Evolutionary conservation across 129 eudicot genomes (phyloP), one percentile per base, ranked within the genome.

Genomic region (Flaveria trinervia): DNA sequence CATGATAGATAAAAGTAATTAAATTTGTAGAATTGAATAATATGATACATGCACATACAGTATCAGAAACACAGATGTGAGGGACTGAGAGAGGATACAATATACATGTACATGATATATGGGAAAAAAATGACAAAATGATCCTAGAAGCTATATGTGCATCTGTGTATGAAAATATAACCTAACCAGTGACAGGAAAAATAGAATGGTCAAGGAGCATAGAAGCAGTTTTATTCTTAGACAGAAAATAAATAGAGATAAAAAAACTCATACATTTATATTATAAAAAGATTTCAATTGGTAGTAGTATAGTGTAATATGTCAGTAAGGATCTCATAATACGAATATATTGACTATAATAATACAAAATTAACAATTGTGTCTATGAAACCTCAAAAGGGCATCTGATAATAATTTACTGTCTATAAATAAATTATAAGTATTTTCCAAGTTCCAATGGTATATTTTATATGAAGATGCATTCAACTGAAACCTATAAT

Each of bases 381-480:
- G 70, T 36, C 65, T 20, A 2, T 9, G 14, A 59, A 59, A 59
- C 9, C 30, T 59, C 50, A 25, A 36, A 65, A 33, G 70, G 70
- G 71, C 49, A 36, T 65, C 49, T 7, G 3, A 39, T 36, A 16
- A 15, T 65, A 41, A 65, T n/a, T 14, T 65, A 16, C 49, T 7
- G 50, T 39, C 71, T 16, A 39, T 65, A 65, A 7, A n/a, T 61
- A 61, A 25, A 61, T 5, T n/a, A 33, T 41, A n/a, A 25, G 10
- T 3, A 65, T 41, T 36, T 13, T 65, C 25, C 49, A n/a, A 39
- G 50, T 41, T 44, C 71, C 50, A 65, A 65, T 36, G 71, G 71
- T 65, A 39, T 39, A 65, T 36, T 65, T 8, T 65, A 65, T 65
- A 33, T 65, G 71, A 22, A 65, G 71, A 65, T 41, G 39, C 49